phyloP scores from a whole-genome alignment of 306 rosid genomes.

The Acacia confusa region DNA sequence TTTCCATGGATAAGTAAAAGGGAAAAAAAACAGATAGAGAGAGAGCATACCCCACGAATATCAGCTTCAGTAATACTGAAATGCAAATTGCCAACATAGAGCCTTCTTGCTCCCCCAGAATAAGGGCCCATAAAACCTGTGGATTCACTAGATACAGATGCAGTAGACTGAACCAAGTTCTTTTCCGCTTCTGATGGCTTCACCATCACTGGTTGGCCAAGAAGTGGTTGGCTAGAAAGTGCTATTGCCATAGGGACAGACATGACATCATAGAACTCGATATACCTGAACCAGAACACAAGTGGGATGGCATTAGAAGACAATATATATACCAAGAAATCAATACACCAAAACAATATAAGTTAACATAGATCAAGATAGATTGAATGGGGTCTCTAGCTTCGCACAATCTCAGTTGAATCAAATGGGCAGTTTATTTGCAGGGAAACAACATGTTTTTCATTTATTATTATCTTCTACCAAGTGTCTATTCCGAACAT shows the following conservation, averaged over 20 bases:
- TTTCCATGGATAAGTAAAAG: conserved; percentile 15
- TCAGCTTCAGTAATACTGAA: conserved; percentile 83
- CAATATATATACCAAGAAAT: neutral
- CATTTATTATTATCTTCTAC: conserved; percentile 10
- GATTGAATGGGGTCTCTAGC: neutral
- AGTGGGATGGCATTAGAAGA: conserved; percentile 16
- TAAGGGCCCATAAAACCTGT: conserved; percentile 78
- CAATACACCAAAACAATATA: neutral
- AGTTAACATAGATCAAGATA: neutral
- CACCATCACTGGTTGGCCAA: conserved; percentile 95
- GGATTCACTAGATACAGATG: conserved; percentile 56
- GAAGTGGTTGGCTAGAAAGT: conserved; percentile 90
- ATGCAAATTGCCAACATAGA: conserved; percentile 94
- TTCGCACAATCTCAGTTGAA: conserved; percentile 6
- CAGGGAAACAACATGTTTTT: neutral
- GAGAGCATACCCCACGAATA: conserved; percentile 73
- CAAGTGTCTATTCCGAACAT: neutral
- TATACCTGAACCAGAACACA: conserved; percentile 60
- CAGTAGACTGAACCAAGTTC: conserved; percentile 84
- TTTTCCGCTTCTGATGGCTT: conserved; percentile 99
- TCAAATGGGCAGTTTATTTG: neutral
- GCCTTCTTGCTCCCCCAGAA: conserved; percentile 94
- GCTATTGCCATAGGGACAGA: conserved; percentile 99
- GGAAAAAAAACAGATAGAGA: neutral
- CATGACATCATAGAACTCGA: conserved; percentile 93